phyloP scores from a whole-genome alignment of 768 basidiomycete species.

The Leccinum obscurum region DNA sequence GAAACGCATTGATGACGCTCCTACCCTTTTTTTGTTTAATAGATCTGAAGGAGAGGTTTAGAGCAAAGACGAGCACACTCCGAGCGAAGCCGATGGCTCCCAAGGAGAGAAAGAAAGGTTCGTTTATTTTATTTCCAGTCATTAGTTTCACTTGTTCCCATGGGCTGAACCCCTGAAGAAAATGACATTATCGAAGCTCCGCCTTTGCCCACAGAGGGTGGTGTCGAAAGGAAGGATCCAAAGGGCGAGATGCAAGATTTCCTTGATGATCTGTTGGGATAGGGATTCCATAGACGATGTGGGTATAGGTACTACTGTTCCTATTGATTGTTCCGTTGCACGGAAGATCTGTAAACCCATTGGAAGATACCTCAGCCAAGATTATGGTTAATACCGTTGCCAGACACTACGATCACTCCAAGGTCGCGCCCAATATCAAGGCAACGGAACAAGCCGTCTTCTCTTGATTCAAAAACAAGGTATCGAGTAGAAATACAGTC shows the following conservation, averaged over 20 bases:
- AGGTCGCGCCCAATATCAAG: neutral
- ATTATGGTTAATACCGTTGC: neutral
- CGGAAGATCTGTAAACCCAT: neutral
- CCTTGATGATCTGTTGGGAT: constrained; percentile 63
- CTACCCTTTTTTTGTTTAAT: neutral
- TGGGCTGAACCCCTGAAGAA: constrained; percentile 26
- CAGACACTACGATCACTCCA: neutral
- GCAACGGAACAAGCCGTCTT: neutral
- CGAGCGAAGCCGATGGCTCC: constrained; percentile 36
- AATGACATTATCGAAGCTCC: constrained; percentile 47
- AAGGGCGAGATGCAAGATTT: constrained; percentile 70
- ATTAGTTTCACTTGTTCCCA: neutral
- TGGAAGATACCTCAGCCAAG: neutral
- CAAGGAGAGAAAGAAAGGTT: constrained; percentile 42
- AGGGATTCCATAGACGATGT: constrained; percentile 9
- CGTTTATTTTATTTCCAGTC: neutral
- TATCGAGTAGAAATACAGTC: constrained; percentile 8
- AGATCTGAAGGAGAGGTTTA: constrained; percentile 63
- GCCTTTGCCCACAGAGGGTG: constrained; percentile 45
- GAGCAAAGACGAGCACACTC: constrained; percentile 53
- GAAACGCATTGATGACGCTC: neutral
- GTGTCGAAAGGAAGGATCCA: constrained; percentile 36
- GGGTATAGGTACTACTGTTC: neutral
- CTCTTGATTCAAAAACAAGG: constrained; percentile 1
- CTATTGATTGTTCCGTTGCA: neutral